Conservation (phyloP, 352 stramenopile genomes). For the Globisporangium uncinulatum region DNA sequence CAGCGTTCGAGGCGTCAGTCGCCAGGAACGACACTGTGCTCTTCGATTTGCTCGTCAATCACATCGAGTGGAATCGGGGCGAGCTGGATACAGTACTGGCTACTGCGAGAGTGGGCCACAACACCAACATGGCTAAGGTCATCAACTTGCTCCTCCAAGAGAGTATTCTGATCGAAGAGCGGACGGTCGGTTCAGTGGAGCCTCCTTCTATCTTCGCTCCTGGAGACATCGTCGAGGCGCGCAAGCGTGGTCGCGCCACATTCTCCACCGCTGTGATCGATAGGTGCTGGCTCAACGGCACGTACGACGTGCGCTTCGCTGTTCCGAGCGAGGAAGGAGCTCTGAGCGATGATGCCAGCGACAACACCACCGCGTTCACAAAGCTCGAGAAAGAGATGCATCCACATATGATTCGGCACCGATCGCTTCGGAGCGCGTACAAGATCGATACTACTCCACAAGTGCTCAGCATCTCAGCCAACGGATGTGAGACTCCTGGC, state of each 20-base stretch:
- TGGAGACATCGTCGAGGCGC: conserved; percentile 7
- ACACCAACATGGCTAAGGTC: not conserved
- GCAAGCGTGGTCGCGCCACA: not conserved
- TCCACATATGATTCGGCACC: conserved; percentile 1
- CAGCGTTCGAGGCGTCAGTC: not conserved
- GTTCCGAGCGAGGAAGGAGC: too few relatives aligned
- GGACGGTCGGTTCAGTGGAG: too few relatives aligned
- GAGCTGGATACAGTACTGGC: conserved; percentile 2
- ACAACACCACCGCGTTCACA: not conserved
- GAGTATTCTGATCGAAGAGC: too few relatives aligned
- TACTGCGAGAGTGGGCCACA: not conserved
- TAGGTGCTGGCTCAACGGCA: conserved; percentile 17
- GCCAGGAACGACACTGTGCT: conserved; percentile 3
- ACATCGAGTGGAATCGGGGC: conserved; percentile 7
- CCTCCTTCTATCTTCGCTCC: conserved; percentile 1
- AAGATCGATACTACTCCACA: not conserved
- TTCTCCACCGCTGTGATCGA: conserved; percentile 14
- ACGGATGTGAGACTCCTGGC: too few relatives aligned
- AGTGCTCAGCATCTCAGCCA: not conserved
- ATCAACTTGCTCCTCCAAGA: not conserved
- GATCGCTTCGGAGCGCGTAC: not conserved
- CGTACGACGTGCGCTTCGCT: conserved; percentile 17
- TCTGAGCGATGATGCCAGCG: not conserved
- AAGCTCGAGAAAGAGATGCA: conserved; percentile 1
- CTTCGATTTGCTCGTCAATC: conserved; percentile 3